These are phyloP conservation scores for Emergomyces orientalis DNA, from an alignment of 2,329 filamentous ascomycete genomes.

Conservation along the genomic window DNA sequence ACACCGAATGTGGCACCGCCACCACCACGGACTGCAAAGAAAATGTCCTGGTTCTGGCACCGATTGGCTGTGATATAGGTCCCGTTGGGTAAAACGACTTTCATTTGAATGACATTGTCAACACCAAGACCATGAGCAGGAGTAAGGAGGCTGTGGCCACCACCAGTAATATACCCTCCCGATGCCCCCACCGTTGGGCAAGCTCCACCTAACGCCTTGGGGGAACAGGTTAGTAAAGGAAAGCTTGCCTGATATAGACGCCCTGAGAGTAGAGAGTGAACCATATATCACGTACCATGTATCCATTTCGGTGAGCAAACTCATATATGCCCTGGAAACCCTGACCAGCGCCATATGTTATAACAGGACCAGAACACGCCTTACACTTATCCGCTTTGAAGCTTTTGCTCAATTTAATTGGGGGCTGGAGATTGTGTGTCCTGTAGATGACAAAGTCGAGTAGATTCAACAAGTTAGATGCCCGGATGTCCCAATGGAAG, in stretches of 20 bases:
- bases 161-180: constrained; percentile 51
- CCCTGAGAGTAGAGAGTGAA: no score
- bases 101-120: constrained; percentile 41
- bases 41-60: constrained; percentile 37
- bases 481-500: not conserved
- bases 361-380: constrained; percentile 8
- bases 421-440: constrained; percentile 15
- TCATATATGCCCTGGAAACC: constrained; percentile 17
- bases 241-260: not conserved
- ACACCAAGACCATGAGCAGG: constrained; percentile 43
- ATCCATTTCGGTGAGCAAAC: constrained; percentile 13
- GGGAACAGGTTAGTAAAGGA: constrained; percentile 20
- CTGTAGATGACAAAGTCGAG: constrained; percentile 5
- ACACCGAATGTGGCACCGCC: constrained; percentile 49
- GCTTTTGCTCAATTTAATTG: constrained; percentile 13
- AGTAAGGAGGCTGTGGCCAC: constrained; percentile 47
- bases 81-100: constrained; percentile 42
- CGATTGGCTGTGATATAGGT: constrained; percentile 36
- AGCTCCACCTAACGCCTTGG: not conserved
- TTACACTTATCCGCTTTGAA: constrained; percentile 14
- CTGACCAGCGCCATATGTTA: constrained; percentile 18
- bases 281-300: constrained; percentile 7
- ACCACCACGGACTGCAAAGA: constrained; percentile 42
- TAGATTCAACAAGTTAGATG: constrained; percentile 1
- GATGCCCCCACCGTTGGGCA: constrained; percentile 44